Evolutionary conservation across 371 early-diverging fungal species (phyloP).

Genomic region (Haplosporangium sp.): DNA sequence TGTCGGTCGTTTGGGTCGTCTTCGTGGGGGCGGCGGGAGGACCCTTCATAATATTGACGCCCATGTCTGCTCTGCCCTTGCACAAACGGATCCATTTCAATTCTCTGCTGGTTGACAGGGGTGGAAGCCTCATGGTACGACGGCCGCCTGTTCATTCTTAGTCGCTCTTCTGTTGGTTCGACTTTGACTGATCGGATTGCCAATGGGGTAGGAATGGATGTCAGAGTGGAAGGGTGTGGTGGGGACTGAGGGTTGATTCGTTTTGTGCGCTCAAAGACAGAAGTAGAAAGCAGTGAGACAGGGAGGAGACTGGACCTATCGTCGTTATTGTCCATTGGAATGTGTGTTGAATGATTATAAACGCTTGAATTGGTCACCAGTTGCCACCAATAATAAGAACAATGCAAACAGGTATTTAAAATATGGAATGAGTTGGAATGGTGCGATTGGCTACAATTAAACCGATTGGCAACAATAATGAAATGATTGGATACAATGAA

Average conservation of each 20-base stretch:
- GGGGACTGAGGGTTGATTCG: not conserved
- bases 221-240: not conserved
- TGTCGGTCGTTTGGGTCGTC: not conserved
- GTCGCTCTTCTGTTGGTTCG: too few species aligned
- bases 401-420: too few species aligned
- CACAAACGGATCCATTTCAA: slow-evolving; percentile 6
- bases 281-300: slow-evolving; percentile 24
- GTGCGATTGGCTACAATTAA: too few species aligned
- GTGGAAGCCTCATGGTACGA: not conserved
- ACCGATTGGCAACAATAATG: too few species aligned
- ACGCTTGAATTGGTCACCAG: too few species aligned
- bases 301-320: slow-evolving; percentile 22
- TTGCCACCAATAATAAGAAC: too few species aligned
- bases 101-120: not conserved
- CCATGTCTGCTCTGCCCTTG: slow-evolving; percentile 21
- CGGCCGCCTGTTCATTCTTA: too few species aligned
- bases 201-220: not conserved
- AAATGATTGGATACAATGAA: too few species aligned
- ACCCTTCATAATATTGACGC: slow-evolving; percentile 4
- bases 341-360: too few species aligned
- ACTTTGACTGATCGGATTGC: too few species aligned
- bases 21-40: not conserved
- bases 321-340: too few species aligned
- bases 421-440: too few species aligned
- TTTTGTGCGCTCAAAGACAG: slow-evolving; percentile 23